Conservation (phyloP, 2,329 filamentous ascomycete genomes). For the Basipetospora chlamydospora region DNA sequence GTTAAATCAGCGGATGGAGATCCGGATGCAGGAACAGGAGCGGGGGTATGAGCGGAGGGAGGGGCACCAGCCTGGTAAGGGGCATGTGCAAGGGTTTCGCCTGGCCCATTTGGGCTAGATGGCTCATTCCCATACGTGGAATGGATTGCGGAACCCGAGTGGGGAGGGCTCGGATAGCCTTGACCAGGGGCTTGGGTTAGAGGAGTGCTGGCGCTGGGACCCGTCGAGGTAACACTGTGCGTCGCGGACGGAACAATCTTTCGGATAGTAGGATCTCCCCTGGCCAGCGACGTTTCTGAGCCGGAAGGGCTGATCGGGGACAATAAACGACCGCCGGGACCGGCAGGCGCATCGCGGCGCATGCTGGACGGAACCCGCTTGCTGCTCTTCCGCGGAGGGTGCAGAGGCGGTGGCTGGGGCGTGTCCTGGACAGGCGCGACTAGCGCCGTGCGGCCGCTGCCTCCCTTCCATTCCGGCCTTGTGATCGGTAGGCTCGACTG, state of each 20-base stretch:
- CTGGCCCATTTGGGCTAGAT: neutral
- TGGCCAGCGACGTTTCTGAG: slow-evolving; percentile 19
- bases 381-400: slow-evolving; percentile 35
- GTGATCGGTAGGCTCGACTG: slow-evolving; percentile 3
- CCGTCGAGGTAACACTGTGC: no score
- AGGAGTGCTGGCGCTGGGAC: no score
- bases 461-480: slow-evolving; percentile 55
- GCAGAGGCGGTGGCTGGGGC: slow-evolving; percentile 38
- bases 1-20: neutral
- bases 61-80: slow-evolving; percentile 5
- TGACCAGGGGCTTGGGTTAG: slow-evolving; percentile 14
- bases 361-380: slow-evolving; percentile 19
- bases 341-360: slow-evolving; percentile 6
- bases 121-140: slow-evolving; percentile 10
- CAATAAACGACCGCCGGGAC: slow-evolving; percentile 6
- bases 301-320: slow-evolving; percentile 18
- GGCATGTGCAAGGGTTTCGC: slow-evolving; percentile 4
- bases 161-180: slow-evolving; percentile 19
- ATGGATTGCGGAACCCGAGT: slow-evolving; percentile 13
- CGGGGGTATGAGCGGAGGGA: slow-evolving; percentile 9
- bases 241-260: slow-evolving; percentile 15
- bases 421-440: slow-evolving; percentile 51
- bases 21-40: neutral
- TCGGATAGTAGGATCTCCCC: slow-evolving; percentile 17
- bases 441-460: slow-evolving; percentile 51